Base-by-base conservation (phyloP, 192 early-diverging fungal genomes). In the Mortierella claussenii region DNA sequence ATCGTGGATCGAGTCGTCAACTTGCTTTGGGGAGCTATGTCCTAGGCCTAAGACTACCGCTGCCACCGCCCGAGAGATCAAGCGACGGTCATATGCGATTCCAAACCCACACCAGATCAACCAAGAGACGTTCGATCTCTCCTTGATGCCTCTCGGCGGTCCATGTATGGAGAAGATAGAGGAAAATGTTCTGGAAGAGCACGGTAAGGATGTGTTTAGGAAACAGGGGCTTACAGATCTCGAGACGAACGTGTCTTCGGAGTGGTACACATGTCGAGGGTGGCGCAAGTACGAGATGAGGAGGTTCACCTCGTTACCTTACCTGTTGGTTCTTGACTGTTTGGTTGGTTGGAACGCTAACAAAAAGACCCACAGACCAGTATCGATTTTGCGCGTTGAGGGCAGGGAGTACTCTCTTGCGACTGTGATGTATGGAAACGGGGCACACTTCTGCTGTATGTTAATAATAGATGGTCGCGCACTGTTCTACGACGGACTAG, bases 401-500 rank as follows among this genome's bases (percentile, higher is more conserved):
- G 18, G n/a, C 12, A 21, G 31, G 4, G 44, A 60, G 44, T 60
- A 48, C 30, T 21, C 46, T 23, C 63, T 65, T 45, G 50, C 51
- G 7, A 43, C 40, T 1, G 20, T 65, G 20, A 65, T 65, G 10
- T 65, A 55, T 44, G 43, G 52, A 27, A 65, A 44, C 31, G 52
- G 28, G 10, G 11, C 12, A 2, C 52, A 65, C 26, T 65, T 65
- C 30, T 45, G 63, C 42, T 65, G 52, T 18, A 47, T 43, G 26
- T 24, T 32, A 17, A 55, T 65, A n/a, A 43, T 55, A 28, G 20
- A 65, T 27, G 40, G 31, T 27, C 9, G 28, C 5, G 27, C 18
- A 10, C 10, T 65, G 2, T 55, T 54, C 23, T 65, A 65, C 21
- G 63, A 65, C 33, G 51, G 51, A n/a, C n/a, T n/a, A n/a, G n/a